Percentiles rank a stretch among this genome's conserved stretches.
Conservation (phyloP, 495 filamentous ascomycete species). For the Xylaria acuta region DNA sequence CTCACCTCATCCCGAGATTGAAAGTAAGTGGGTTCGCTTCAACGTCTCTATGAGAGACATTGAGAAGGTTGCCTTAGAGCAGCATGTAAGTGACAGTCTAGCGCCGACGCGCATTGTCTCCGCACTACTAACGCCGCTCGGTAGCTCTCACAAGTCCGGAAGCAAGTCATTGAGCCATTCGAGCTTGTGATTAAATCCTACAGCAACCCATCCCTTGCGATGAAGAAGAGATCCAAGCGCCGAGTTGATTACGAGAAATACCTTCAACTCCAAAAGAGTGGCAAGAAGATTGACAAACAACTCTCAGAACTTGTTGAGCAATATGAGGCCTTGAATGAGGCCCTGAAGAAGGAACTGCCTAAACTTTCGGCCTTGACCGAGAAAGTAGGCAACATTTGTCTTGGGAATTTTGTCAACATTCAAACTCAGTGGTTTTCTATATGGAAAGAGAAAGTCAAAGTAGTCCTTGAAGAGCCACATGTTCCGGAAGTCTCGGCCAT, state of each 20-base stretch:
- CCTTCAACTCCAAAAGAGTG: conserved; percentile 65
- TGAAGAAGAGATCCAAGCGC: conserved; percentile 91
- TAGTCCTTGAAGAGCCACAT: conserved; percentile 68
- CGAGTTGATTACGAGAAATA: conserved; percentile 82
- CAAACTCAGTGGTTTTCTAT: conserved; percentile 80
- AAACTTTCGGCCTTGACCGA: conserved; percentile 80
- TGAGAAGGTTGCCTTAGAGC: conserved; percentile 74
- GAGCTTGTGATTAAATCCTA: conserved; percentile 79
- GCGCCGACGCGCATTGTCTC: not conserved
- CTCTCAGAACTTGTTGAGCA: conserved; percentile 81
- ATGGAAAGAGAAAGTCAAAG: conserved; percentile 79
- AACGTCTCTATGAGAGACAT: conserved; percentile 83
- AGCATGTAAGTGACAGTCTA: conserved; percentile 71
- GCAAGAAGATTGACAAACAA: conserved; percentile 81
- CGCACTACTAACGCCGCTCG: conserved; percentile 18
- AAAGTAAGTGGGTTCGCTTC: conserved; percentile 89
- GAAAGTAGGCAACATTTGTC: conserved; percentile 77
- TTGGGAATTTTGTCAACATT: conserved; percentile 80
- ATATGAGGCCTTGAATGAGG: conserved; percentile 88
- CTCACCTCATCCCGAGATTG: conserved; percentile 74
- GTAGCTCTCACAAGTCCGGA: conserved; percentile 75
- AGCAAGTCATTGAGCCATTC: conserved; percentile 87
- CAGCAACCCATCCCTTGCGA: conserved; percentile 79
- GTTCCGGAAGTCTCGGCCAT: conserved; percentile 73
- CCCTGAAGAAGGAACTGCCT: conserved; percentile 89